Evolutionary conservation across 306 rosid species (phyloP), one percentile per base, ranked within the genome.

Genomic region (Urtica urens): DNA sequence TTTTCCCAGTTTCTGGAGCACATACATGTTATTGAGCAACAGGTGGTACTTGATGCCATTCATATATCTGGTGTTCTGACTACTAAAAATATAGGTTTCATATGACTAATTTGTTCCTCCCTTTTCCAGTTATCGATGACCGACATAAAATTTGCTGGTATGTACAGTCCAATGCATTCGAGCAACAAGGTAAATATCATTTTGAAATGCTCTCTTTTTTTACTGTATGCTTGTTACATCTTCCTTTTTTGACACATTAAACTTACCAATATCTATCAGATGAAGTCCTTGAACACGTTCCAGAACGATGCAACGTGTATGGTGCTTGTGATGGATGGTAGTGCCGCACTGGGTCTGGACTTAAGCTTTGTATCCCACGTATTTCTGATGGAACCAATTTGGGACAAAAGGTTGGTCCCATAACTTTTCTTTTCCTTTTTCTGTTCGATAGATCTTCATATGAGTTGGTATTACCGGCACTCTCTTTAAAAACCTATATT

Each of bases 1-100:
- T 90, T 90, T 76, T 81, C 95, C 64, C 97, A 90, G 57, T 90
- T 90, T 77, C 95, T 90, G 56, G 95, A 90, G 84, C 97, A 90
- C 69, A 79, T 90, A 56, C 84, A 90, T 59, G 97, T 84, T 58
- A 90, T 90, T 60, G 95, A 90, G 70, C 94, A 81, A 69, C 97
- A 90, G 95, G 97, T 90, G 49, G 40, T 7, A 28, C 46, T 33
- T 30, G 50, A 23, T 41, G 18, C 14, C 28, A 38, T 37, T 25
- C 8, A 47, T 29, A 9, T 46, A 37, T 50, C 61, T 17, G 31
- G 25, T 68, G 57, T 21, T 62, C 5, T 15, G 11, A 44, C 11
- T 28, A 12, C 63, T 21, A 38, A 23, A 38, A 39, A 53, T 21
- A 59, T 62, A 29, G 63, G 14, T 58, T 34, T 54, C 69, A 50